A percentile compares a stretch with the other conserved stretches of the same genome.
Conservation (phyloP, 192 early-diverging fungal genomes). For the Funneliformis geosporum region DNA sequence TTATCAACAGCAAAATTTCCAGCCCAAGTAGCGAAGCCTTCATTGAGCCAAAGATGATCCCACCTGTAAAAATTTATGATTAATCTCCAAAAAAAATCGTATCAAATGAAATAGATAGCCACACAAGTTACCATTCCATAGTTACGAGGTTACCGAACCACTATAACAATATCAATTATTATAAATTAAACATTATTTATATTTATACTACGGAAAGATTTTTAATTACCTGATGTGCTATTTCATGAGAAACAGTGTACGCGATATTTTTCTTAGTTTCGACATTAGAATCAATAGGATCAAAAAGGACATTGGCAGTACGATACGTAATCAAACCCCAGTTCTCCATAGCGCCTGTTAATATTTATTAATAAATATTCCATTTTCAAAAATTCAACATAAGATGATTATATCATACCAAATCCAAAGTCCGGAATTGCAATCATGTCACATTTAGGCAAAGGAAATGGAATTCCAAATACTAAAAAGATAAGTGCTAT, state of each 20-base stretch:
- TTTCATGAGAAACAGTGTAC: conserved; percentile 89
- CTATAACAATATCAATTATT: neutral
- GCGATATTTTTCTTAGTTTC: conserved; percentile 81
- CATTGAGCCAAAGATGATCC: conserved; percentile 94
- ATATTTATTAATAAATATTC: neutral
- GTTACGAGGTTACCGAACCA: conserved; percentile 97
- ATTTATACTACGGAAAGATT: neutral
- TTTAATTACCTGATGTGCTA: conserved; percentile 62
- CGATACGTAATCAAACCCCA: conserved; percentile 97
- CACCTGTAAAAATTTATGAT: conserved; percentile 52
- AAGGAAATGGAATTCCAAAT: conserved; percentile 87
- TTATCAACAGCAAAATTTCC: conserved; percentile 86
- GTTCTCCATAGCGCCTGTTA: conserved; percentile 87
- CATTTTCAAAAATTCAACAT: neutral
- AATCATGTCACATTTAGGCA: conserved; percentile 88
- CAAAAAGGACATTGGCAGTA: conserved; percentile 80
- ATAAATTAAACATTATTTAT: neutral
- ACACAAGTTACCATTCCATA: conserved; percentile 71
- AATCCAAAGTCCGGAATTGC: conserved; percentile 93
- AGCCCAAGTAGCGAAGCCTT: conserved; percentile 97
- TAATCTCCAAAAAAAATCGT: neutral
- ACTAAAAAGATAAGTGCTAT: conserved; percentile 60
- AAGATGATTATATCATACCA: conserved; percentile 37
- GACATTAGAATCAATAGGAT: conserved; percentile 73
- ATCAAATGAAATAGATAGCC: neutral